phyloP scores from a whole-genome alignment of 805 yeast genomes.

The Kuraishia cidri region DNA sequence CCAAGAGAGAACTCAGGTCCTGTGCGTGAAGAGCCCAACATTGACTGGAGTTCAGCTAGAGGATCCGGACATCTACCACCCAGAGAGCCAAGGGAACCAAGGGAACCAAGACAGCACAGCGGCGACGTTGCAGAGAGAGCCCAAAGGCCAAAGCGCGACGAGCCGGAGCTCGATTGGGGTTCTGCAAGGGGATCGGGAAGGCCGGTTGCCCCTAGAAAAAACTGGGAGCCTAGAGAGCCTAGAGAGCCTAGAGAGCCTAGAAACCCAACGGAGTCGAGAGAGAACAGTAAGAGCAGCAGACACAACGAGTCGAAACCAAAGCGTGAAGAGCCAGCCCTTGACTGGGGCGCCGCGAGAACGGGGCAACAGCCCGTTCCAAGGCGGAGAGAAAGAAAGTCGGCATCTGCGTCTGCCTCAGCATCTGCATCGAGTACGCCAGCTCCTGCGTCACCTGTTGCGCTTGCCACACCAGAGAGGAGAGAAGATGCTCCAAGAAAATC shows the following conservation, averaged over 20 bases:
- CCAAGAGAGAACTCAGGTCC: too few species aligned
- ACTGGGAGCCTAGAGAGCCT: slow-evolving; percentile 18
- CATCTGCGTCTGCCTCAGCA: too few species aligned
- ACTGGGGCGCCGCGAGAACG: slow-evolving; percentile 47
- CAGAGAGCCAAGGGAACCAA: slow-evolving; percentile 17
- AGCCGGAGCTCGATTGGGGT: slow-evolving; percentile 35
- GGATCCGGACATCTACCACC: slow-evolving; percentile 22
- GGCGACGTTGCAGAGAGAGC: slow-evolving; percentile 26
- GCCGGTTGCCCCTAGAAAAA: slow-evolving; percentile 17
- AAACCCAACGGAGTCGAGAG: slow-evolving; percentile 16
- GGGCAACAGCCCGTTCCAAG: slow-evolving; percentile 6
- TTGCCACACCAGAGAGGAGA: slow-evolving; percentile 6
- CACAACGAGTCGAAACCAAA: slow-evolving; percentile 26
- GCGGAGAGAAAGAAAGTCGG: slow-evolving; percentile 4
- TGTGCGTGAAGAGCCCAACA: slow-evolving; percentile 42
- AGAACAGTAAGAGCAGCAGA: slow-evolving; percentile 1
- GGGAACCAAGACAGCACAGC: slow-evolving; percentile 18
- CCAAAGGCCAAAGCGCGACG: slow-evolving; percentile 21
- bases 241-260: slow-evolving; percentile 19
- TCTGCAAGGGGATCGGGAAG: slow-evolving; percentile 26
- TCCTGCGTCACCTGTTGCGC: slow-evolving; percentile 6
- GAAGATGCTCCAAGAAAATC: slow-evolving; percentile 24
- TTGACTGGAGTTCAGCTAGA: slow-evolving; percentile 52
- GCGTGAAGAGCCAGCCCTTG: slow-evolving; percentile 47
- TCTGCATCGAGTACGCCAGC: too few species aligned